phyloP scores from a whole-genome alignment of 768 basidiomycete genomes.

The Scleroderma bovista region DNA sequence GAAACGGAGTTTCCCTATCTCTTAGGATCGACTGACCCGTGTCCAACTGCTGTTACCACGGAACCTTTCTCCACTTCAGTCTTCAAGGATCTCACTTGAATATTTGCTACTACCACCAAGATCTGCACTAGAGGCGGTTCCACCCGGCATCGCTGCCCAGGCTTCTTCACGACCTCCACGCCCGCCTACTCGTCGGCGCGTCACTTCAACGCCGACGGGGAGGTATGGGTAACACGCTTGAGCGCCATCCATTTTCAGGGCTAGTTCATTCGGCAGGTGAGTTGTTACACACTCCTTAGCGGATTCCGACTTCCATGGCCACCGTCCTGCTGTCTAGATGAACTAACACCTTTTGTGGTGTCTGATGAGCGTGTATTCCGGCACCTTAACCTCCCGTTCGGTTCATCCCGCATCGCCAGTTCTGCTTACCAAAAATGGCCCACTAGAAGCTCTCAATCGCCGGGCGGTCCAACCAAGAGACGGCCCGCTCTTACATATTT shows the following conservation, averaged over 20 bases:
- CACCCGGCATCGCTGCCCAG: no score
- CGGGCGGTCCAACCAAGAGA: constrained; percentile 44
- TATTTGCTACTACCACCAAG: no score
- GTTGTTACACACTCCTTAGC: constrained; percentile 87
- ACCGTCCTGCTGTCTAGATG: constrained; percentile 86
- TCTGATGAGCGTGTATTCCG: constrained; percentile 80
- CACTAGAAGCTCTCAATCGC: constrained; percentile 67
- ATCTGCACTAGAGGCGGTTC: no score
- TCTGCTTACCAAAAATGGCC: constrained; percentile 72
- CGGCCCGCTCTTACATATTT: constrained; percentile 55
- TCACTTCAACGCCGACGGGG: constrained; percentile 26
- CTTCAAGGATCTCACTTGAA: no score
- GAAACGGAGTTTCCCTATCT: no score
- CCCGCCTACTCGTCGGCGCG: no score
- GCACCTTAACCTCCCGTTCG: constrained; percentile 74
- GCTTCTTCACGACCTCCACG: no score
- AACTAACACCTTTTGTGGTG: constrained; percentile 84
- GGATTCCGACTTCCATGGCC: constrained; percentile 83
- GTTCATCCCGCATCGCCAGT: constrained; percentile 70
- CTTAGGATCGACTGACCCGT: no score
- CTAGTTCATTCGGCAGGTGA: constrained; percentile 89
- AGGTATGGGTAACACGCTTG: constrained; percentile 83
- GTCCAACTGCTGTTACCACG: no score
- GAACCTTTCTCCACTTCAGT: no score
- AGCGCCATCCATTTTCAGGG: constrained; percentile 90